phyloP scores from a whole-genome alignment of 495 filamentous ascomycete genomes.

The Aspergillus sparsus region DNA sequence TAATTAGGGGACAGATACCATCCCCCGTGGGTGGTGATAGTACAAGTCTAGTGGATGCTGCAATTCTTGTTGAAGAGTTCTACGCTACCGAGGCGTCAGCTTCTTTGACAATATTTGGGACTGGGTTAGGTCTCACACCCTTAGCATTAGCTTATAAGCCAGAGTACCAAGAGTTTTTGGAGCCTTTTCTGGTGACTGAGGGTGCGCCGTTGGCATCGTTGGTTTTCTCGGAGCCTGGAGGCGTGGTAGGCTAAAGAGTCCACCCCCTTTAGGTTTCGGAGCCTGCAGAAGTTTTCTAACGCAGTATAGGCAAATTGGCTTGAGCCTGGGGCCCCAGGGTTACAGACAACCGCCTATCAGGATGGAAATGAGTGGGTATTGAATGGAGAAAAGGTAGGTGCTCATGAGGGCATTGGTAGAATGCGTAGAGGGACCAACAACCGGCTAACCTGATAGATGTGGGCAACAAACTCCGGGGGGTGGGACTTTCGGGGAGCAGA shows the following conservation, averaged over 20 bases:
- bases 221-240: conserved; percentile 17
- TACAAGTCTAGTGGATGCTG: conserved; percentile 9
- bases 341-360: conserved; percentile 14
- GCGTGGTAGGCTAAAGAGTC: conserved; percentile 10
- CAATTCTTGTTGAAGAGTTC: conserved; percentile 20
- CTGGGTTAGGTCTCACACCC: conserved; percentile 18
- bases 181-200: conserved; percentile 6
- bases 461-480: conserved; percentile 19
- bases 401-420: neutral
- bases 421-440: neutral
- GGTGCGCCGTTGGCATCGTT: conserved; percentile 19
- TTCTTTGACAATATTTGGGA: conserved; percentile 18
- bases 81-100: conserved; percentile 20
- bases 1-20: conserved; percentile 16
- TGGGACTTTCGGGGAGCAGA: conserved; percentile 22
- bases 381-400: conserved; percentile 21
- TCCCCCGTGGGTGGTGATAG: conserved; percentile 9
- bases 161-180: conserved; percentile 8
- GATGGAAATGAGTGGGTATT: conserved; percentile 19
- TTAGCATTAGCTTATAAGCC: conserved; percentile 12
- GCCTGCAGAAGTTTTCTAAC: neutral
- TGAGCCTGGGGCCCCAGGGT: conserved; percentile 16
- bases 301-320: conserved; percentile 17
- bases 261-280: neutral
- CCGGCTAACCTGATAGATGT: conserved; percentile 7